phyloP scores from a whole-genome alignment of 176 grass and related monocot genomes.

The Oryza glaberrima region DNA sequence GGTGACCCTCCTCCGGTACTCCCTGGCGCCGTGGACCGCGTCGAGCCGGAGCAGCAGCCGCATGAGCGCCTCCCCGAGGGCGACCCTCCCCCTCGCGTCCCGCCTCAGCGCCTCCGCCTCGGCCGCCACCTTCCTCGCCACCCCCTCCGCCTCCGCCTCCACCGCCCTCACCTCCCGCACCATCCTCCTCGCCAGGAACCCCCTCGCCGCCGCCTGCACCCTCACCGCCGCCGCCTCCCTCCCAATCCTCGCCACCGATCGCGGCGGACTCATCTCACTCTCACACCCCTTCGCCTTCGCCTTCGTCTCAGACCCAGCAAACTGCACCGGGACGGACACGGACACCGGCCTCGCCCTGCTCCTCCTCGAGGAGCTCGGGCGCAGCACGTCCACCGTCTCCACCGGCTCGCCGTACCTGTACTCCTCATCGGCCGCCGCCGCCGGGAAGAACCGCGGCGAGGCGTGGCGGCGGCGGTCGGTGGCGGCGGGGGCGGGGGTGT shows the following conservation, averaged over 20 bases:
- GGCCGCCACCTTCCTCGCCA: not conserved
- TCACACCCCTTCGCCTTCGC: not conserved
- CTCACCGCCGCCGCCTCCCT: constrained; percentile 35
- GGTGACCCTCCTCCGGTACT: constrained; percentile 64
- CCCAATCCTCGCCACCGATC: not conserved
- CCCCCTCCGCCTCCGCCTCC: constrained; percentile 44
- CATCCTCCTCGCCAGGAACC: constrained; percentile 60
- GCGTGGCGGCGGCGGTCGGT: not conserved
- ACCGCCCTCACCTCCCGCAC: constrained; percentile 37
- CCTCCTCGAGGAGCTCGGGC: not conserved
- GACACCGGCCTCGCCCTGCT: constrained; percentile 1
- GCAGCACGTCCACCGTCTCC: not conserved
- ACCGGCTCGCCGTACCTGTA: not conserved
- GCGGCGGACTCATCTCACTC: not conserved
- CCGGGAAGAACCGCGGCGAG: constrained; percentile 16
- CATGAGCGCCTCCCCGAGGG: constrained; percentile 63
- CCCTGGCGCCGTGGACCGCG: constrained; percentile 63
- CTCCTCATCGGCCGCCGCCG: not conserved
- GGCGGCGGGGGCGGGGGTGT: not conserved
- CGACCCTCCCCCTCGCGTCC: constrained; percentile 42
- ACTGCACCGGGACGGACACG: constrained; percentile 21
- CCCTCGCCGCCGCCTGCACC: constrained; percentile 60
- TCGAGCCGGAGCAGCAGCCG: constrained; percentile 56
- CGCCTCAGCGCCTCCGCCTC: constrained; percentile 31
- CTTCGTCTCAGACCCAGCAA: constrained; percentile 29